Base-by-base conservation (phyloP, 306 rosid genomes). In the Fragaria iinumae region DNA sequence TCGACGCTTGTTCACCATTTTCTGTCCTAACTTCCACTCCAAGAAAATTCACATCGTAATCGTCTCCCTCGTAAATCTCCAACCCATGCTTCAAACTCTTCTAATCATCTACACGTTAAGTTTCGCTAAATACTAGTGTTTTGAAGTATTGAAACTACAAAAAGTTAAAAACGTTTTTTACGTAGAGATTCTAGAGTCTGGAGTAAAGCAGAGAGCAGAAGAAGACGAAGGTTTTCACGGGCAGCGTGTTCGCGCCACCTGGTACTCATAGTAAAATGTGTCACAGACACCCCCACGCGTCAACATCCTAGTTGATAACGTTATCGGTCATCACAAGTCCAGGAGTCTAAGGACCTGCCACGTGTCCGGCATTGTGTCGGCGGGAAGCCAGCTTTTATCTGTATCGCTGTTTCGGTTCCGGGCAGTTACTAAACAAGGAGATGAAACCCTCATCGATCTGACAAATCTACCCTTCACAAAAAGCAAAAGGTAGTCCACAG, bases 311-410 rank as follows among this genome's bases (percentile, higher is more conserved):
- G 2, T 25, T 39, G 73, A 3, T 2, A 5, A 4, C 0, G 13
- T 27, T 2, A 3, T 5, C 25, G 32, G 66, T 36, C 39, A 10
- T 17, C 11, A 32, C 17, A 1, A 64, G 23, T n/a, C 29, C 12
- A 11, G 10, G 29, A 14, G 57, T 25, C 43, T 25, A 10, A 4
- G 27, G 11, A 16, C 0, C 2, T 0, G 77, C 74, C 84, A 84
- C 84, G 82, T 80, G 52, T 47, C 69, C 41, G 0, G 5, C 2
- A 3, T 2, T 18, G 0, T 45, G 75, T 80, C 80, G 78, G 80
- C 77, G 75, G 77, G 70, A 64, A 55, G 5, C 16, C 69, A 39
- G n/a, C 11, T 70, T 23, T 43, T 20, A 23, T 69, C 14, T 38
- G 48, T 3, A 27, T 3, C 2, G 43, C 68, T 29, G 38, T 27